These are phyloP conservation scores for Talaromyces adpressus DNA, from an alignment of 495 filamentous ascomycete species.

Conservation along the genomic window DNA sequence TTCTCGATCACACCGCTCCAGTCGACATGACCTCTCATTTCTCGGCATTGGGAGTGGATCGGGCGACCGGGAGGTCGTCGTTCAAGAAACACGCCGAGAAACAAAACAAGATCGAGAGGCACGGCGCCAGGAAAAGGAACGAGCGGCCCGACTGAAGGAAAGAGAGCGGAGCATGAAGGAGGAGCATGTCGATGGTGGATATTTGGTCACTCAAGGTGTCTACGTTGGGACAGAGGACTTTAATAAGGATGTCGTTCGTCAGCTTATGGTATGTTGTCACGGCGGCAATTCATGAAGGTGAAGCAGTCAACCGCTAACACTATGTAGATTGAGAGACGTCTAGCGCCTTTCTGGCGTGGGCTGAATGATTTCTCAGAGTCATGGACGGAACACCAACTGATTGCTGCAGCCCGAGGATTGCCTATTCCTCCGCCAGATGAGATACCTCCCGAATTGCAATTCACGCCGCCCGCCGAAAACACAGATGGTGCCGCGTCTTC, in stretches of 20 bases:
- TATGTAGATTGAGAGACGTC: conserved; percentile 74
- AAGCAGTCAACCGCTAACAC: neutral
- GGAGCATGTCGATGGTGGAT: conserved; percentile 91
- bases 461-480: conserved; percentile 32
- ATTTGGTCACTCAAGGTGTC: conserved; percentile 86
- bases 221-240: conserved; percentile 93
- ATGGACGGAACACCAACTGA: conserved; percentile 90
- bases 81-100: conserved; percentile 58
- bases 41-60: conserved; percentile 43
- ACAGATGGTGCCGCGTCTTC: conserved; percentile 28
- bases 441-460: conserved; percentile 61
- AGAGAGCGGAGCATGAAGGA: conserved; percentile 88
- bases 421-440: conserved; percentile 80
- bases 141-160: conserved; percentile 64
- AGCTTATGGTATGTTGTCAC: conserved; percentile 66
- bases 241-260: conserved; percentile 81
- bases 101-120: conserved; percentile 90
- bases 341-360: conserved; percentile 94
- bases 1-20: conserved; percentile 39
- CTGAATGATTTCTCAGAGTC: conserved; percentile 80
- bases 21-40: conserved; percentile 50
- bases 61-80: conserved; percentile 32
- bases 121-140: conserved; percentile 76
- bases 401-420: conserved; percentile 81
- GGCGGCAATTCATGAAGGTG: neutral